These are phyloP conservation scores for Exsudoporus frostii DNA, from an alignment of 768 basidiomycete genomes.

Conservation along the genomic window DNA sequence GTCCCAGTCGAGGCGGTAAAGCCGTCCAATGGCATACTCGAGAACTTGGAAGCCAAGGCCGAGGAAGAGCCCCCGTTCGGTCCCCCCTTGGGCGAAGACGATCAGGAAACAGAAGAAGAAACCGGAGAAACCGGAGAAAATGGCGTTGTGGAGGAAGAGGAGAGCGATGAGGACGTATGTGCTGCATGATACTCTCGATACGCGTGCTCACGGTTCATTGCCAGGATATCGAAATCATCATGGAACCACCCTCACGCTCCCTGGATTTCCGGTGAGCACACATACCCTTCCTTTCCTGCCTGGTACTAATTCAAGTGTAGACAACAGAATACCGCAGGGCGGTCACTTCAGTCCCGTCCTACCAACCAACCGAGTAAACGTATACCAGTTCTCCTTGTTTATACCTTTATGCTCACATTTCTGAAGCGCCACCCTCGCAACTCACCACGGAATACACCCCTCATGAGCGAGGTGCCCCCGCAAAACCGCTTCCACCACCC, in stretches of 20 bases:
- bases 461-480: conserved; percentile 55
- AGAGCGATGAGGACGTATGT: conserved; percentile 48
- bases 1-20: conserved; percentile 41
- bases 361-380: conserved; percentile 33
- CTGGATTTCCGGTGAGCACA: conserved; percentile 66
- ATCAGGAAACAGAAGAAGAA: conserved; percentile 26
- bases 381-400: conserved; percentile 8
- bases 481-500: conserved; percentile 25
- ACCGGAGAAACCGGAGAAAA: conserved; percentile 34
- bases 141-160: conserved; percentile 41
- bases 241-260: conserved; percentile 72
- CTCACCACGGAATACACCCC: conserved; percentile 83
- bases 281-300: not conserved
- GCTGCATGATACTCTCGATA: not conserved
- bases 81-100: conserved; percentile 18
- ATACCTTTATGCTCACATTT: conserved; percentile 4
- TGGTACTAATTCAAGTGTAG: conserved; percentile 20
- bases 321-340: conserved; percentile 34
- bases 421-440: conserved; percentile 44
- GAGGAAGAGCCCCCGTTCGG: conserved; percentile 36
- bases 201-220: conserved; percentile 3
- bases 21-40: conserved; percentile 47
- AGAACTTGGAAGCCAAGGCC: conserved; percentile 47
- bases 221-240: conserved; percentile 88
- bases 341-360: conserved; percentile 30